Evolutionary conservation across 2,329 filamentous ascomycete genomes (phyloP), one percentile per base, ranked within the genome.

Genomic region (Xylaria sp.): DNA sequence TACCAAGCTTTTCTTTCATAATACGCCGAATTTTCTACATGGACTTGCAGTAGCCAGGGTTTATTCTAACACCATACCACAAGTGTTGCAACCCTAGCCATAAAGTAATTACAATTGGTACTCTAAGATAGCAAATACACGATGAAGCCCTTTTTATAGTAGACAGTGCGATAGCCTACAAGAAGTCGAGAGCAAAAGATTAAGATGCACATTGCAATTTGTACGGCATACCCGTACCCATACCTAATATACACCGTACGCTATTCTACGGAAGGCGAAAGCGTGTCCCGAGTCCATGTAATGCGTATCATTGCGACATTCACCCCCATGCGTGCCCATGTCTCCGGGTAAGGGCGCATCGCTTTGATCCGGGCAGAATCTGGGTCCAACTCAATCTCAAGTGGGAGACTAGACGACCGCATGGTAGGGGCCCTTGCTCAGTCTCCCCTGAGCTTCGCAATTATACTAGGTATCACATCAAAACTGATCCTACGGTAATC

Each of bases 401-500:
- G 33, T 63, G 33, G 41, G 28, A 20, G 36, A 20, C 23, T 58
- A 58, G 12, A 56, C 12, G 28, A 46, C 12, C 23, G 9, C 9
- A 57, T 41, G 58, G 62, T 48, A 68, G 51, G 57, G 66, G 33
- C 58, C 67, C 62, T 55, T 62, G 67, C 58, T 67, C n/a, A 12
- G 36, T 13, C 31, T 58, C 64, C 58, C 64, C 63, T 61, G 57
- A 48, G 52, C 31, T 54, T 67, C 59, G 52, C 66, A 62, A 66
- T 57, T 48, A 36, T 20, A 20, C 28, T 33, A 36, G 28, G 52
- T 36, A 68, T 62, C 62, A 49, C 62, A 56, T 52, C 52, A 66
- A 69, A 62, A 9, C 62, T 43, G 28, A 69, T 69, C 67, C 62
- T 66, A n/a, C 62, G 54, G 67, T 3, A 66, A 66, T 66, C 67